Evolutionary conservation across 2,329 filamentous ascomycete species (phyloP).

Genomic region (Daldinia sp.): DNA sequence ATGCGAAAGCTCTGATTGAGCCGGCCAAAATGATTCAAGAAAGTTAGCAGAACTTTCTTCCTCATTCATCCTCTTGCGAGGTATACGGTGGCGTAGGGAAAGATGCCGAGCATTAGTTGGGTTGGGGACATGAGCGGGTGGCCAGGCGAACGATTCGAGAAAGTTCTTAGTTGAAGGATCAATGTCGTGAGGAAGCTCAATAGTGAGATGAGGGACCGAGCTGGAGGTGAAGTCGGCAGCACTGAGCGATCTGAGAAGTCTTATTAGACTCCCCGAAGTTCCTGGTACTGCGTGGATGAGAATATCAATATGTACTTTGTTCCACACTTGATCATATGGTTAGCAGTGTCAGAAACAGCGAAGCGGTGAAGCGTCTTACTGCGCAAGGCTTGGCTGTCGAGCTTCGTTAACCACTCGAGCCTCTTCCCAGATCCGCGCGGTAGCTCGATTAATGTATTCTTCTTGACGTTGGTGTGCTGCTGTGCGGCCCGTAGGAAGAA

Average conservation of each 20-base stretch:
- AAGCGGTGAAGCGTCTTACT: constrained; percentile 52
- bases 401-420: constrained; percentile 78
- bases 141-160: constrained; percentile 73
- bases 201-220: constrained; percentile 75
- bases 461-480: constrained; percentile 59
- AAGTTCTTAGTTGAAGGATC: constrained; percentile 71
- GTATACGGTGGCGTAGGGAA: constrained; percentile 78
- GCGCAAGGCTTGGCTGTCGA: constrained; percentile 76
- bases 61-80: constrained; percentile 64
- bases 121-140: constrained; percentile 55
- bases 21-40: constrained; percentile 88
- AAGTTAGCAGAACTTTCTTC: constrained; percentile 79
- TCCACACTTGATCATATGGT: constrained; percentile 68
- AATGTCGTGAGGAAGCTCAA: constrained; percentile 79
- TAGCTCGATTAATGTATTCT: constrained; percentile 76
- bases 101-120: constrained; percentile 62
- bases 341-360: constrained; percentile 26
- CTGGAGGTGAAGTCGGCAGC: constrained; percentile 78
- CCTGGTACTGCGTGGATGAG: constrained; percentile 77
- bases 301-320: constrained; percentile 80
- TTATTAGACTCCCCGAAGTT: constrained; percentile 77
- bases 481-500: constrained; percentile 72
- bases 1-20: constrained; percentile 69
- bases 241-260: constrained; percentile 78
- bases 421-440: constrained; percentile 69